Evolutionary conservation across 2,329 filamentous ascomycete species (phyloP), one percentile per base, ranked within the genome.

Genomic region (Scedosporium aurantiacum): DNA sequence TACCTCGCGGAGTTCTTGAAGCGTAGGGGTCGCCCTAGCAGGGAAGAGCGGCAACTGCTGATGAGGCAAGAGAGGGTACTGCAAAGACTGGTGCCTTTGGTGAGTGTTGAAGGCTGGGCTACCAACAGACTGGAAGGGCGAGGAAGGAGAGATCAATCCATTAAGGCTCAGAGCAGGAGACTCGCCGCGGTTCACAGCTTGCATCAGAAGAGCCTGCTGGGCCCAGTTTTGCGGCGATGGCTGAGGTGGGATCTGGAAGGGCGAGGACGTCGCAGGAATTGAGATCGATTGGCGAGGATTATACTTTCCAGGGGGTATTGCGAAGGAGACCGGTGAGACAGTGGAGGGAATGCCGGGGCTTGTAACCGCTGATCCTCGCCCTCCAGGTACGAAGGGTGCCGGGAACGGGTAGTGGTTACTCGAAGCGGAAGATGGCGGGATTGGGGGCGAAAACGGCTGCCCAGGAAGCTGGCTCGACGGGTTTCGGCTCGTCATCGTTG

Each of bases 371-470:
- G 87, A 80, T 66, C 83, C 74, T 59, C 82, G 76, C 66, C 83
- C 81, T 6, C 50, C 50, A 4, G 59, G 59, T 12, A 56, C 25
- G 71, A 92, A 86, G 41, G 78, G 75, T 21, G 73, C 70, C 1
- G 79, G 81, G 67, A 86, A 86, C 65, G 79, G 79, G 69, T 82
- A 82, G 55, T 85, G 84, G 64, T 84, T 88, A 74, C 90, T 93
- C 37, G 83, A 85, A 12, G 86, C 88, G 32, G 91, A 96, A 0
- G 86, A 86, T 0, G 90, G 86, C 21, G 89, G 89, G 27, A 96
- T 75, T 1, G 91, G 90, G 8, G 93, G 91, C 23, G 92, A 95
- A 69, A 93, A 91, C 4, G 90, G 85, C 58, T 93, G 76, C 5
- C 86, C 82, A 4, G 89, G 88, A 69, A 90, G 90, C 66, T 89